Evolutionary conservation across 2,329 filamentous ascomycete species (phyloP).

Genomic region (Hypoxylon sp.): DNA sequence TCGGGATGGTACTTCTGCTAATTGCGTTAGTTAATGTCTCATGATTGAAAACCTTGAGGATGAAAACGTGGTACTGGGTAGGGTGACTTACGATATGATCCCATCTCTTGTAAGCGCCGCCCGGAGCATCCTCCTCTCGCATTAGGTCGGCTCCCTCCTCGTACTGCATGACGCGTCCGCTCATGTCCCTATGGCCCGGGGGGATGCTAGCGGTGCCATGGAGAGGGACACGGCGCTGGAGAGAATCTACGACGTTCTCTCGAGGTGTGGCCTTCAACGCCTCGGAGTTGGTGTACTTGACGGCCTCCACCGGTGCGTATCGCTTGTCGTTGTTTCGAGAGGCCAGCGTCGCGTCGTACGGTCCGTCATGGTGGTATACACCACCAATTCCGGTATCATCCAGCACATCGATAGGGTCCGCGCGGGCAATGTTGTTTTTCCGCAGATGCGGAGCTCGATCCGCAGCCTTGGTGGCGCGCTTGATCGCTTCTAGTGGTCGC

Average conservation of each 20-base stretch:
- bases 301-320: conserved; percentile 80
- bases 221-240: conserved; percentile 79
- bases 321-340: conserved; percentile 75
- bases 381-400: conserved; percentile 72
- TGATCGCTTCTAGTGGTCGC: conserved; percentile 75
- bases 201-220: conserved; percentile 85
- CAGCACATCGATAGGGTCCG: conserved; percentile 84
- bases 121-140: conserved; percentile 74
- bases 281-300: conserved; percentile 77
- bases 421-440: conserved; percentile 73
- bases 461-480: conserved; percentile 72
- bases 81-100: conserved; percentile 74
- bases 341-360: conserved; percentile 84
- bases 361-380: conserved; percentile 88
- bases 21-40: conserved; percentile 10
- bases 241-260: conserved; percentile 80
- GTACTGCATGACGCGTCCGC: conserved; percentile 80
- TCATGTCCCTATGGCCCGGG: conserved; percentile 74
- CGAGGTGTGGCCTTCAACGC: conserved; percentile 83
- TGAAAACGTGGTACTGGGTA: neutral
- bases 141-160: conserved; percentile 89
- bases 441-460: conserved; percentile 74
- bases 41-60: neutral
- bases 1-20: conserved; percentile 74
- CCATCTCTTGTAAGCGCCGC: conserved; percentile 83